Evolutionary conservation across 2,329 filamentous ascomycete species (phyloP).

Genomic region (Penicillium polonicum): DNA sequence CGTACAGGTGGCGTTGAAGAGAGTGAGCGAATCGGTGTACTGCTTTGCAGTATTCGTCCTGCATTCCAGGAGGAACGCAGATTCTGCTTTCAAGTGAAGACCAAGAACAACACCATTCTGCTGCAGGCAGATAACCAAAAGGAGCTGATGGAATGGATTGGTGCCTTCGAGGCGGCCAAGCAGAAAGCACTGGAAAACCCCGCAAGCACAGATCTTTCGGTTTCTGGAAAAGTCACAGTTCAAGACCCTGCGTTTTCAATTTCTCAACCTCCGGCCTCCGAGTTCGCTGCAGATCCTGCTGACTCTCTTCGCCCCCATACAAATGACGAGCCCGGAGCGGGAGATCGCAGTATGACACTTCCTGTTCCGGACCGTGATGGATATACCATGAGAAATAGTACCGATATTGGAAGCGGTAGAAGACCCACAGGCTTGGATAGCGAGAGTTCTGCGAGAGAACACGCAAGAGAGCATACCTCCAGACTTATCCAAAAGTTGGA

Average conservation of each 20-base stretch:
- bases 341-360: conserved; percentile 65
- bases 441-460: conserved; percentile 69
- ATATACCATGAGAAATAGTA: conserved; percentile 63
- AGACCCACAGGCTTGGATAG: conserved; percentile 53
- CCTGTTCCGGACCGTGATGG: conserved; percentile 63
- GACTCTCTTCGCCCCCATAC: conserved; percentile 62
- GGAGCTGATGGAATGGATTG: conserved; percentile 92
- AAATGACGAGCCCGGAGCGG: conserved; percentile 54
- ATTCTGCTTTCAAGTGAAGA: conserved; percentile 98
- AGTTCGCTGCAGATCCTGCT: conserved; percentile 79
- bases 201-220: conserved; percentile 50
- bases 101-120: conserved; percentile 85
- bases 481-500: conserved; percentile 93
- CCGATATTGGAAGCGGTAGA: conserved; percentile 60
- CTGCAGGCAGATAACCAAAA: conserved; percentile 90
- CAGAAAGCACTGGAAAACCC: conserved; percentile 81
- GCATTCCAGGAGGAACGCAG: conserved; percentile 88
- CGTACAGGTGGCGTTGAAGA: conserved; percentile 84
- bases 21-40: conserved; percentile 90
- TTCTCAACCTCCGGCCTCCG: conserved; percentile 79
- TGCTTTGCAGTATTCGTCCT: conserved; percentile 89
- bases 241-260: conserved; percentile 83
- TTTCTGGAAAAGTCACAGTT: conserved; percentile 44
- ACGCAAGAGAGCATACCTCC: conserved; percentile 73
- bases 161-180: conserved; percentile 90